These are phyloP conservation scores for Alternaria arbusti DNA, from an alignment of 2,329 filamentous ascomycete species.

Conservation along the genomic window DNA sequence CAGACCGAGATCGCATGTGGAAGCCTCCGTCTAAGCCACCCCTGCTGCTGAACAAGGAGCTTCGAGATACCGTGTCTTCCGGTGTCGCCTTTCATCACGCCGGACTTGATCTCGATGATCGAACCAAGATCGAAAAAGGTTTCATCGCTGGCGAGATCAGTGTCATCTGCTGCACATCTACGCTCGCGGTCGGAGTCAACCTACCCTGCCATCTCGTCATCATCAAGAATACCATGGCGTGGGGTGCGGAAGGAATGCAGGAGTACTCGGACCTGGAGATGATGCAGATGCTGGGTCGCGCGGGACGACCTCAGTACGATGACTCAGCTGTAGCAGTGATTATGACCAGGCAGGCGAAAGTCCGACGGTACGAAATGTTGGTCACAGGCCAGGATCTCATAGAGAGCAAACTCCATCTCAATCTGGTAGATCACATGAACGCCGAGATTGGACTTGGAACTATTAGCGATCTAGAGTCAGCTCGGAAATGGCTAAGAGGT, in stretches of 20 bases:
- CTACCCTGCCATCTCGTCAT: slow-evolving; percentile 83
- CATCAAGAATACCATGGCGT: slow-evolving; percentile 76
- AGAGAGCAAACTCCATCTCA: slow-evolving; percentile 79
- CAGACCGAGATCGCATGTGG: slow-evolving; percentile 66
- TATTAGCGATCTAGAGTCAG: slow-evolving; percentile 67
- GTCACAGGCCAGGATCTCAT: slow-evolving; percentile 74
- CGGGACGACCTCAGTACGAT: slow-evolving; percentile 84
- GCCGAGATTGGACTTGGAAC: slow-evolving; percentile 81
- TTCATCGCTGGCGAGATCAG: slow-evolving; percentile 75
- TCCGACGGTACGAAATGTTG: slow-evolving; percentile 72
- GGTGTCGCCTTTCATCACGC: slow-evolving; percentile 87
- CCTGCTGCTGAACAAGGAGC: slow-evolving; percentile 63
- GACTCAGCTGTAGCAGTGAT: slow-evolving; percentile 78
- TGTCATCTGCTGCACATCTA: slow-evolving; percentile 87
- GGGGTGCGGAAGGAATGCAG: slow-evolving; percentile 61
- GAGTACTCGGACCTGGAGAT: slow-evolving; percentile 84
- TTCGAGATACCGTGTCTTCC: slow-evolving; percentile 60
- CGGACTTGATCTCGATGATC: slow-evolving; percentile 70
- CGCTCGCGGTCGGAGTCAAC: slow-evolving; percentile 82
- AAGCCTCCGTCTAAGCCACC: slow-evolving; percentile 60
- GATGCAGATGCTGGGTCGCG: slow-evolving; percentile 89
- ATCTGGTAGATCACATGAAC: slow-evolving; percentile 83
- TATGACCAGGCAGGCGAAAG: slow-evolving; percentile 72
- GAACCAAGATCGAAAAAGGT: slow-evolving; percentile 68
- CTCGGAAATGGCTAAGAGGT: slow-evolving; percentile 75